Evolutionary conservation across 805 yeast genomes (phyloP), one percentile per base, ranked within the genome.

Genomic region (Pichia occidentalis): DNA sequence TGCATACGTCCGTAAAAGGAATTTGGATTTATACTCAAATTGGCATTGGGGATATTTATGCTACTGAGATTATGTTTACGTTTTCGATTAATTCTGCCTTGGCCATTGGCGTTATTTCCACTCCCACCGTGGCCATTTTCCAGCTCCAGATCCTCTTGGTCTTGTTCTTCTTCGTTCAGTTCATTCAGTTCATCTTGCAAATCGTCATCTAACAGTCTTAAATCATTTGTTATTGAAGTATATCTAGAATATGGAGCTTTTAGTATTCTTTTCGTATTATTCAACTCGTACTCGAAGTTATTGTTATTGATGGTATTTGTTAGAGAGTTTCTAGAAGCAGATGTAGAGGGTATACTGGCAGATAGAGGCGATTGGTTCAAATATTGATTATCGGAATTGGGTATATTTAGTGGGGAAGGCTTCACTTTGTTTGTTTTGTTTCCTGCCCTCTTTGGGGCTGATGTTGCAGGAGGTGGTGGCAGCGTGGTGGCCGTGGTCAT

Each of bases 201-300:
- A 7, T n/a, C n/a, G 17, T 32, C 13, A 17, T 17, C 23, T n/a
- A 21, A 22, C 10, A 27, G 26, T 14, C 18, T 24, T 18, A 31
- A 32, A 21, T 39, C 37, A 28, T 39, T 43, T 12, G 42, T 40
- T 10, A 45, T 23, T 5, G 45, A 39, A 10, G 43, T 32, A 9
- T 42, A 36, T 10, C 37, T 42, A 26, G 44, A 40, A 13, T 43
- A 40, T 13, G 45, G 43, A 11, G 44, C 44, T 33, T 36, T 42
- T 12, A 34, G 25, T 12, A 26, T 35, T 22, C 36, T 25, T 23
- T 26, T 19, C 24, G 20, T 27, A 16, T 11, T 27, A 7, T 5
- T 16, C 20, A 11, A 7, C 20, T 12, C 17, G 30, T 20, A 14
- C 7, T 23, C 3, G 17, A 17, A 7, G 8, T 18, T 29, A 17